These are phyloP conservation scores for Skeletonema tropicum DNA, from an alignment of 108 stramenopile species.

Conservation along the genomic window DNA sequence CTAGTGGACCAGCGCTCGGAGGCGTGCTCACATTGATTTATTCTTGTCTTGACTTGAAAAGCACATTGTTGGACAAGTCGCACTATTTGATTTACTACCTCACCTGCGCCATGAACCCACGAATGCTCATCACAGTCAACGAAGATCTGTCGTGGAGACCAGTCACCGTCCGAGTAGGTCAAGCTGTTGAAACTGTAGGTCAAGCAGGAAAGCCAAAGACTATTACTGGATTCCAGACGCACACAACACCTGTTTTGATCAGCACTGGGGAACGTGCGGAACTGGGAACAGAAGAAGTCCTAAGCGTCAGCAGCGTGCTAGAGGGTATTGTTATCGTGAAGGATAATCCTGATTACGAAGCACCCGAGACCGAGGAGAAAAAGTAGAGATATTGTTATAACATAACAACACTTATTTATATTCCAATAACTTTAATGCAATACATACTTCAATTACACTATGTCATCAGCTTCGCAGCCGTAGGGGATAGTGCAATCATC, in stretches of 20 bases:
- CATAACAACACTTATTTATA: slow-evolving; percentile 3
- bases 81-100: slow-evolving; percentile 97
- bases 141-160: slow-evolving; percentile 85
- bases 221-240: slow-evolving; percentile 99
- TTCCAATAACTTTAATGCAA: too few relatives aligned
- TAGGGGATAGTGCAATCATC: not conserved
- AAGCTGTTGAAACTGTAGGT: slow-evolving; percentile 99
- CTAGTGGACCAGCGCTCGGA: slow-evolving; percentile 88
- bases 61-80: slow-evolving; percentile 94
- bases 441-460: not conserved
- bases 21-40: slow-evolving; percentile 92
- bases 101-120: slow-evolving; percentile 95
- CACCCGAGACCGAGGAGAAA: slow-evolving; percentile 24
- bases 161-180: slow-evolving; percentile 97
- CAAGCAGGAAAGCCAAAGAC: slow-evolving; percentile 99
- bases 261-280: slow-evolving; percentile 95
- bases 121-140: slow-evolving; percentile 98
- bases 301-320: slow-evolving; percentile 84
- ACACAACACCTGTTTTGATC: slow-evolving; percentile 97
- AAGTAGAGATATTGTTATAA: slow-evolving; percentile 2
- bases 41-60: slow-evolving; percentile 92
- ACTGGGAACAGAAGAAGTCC: slow-evolving; percentile 94
- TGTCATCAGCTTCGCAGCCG: not conserved
- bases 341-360: slow-evolving; percentile 87
- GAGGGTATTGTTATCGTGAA: slow-evolving; percentile 97